These are phyloP conservation scores for Ustilago cynodontis DNA, from an alignment of 1,284 basidiomycete genomes.

Conservation along the genomic window DNA sequence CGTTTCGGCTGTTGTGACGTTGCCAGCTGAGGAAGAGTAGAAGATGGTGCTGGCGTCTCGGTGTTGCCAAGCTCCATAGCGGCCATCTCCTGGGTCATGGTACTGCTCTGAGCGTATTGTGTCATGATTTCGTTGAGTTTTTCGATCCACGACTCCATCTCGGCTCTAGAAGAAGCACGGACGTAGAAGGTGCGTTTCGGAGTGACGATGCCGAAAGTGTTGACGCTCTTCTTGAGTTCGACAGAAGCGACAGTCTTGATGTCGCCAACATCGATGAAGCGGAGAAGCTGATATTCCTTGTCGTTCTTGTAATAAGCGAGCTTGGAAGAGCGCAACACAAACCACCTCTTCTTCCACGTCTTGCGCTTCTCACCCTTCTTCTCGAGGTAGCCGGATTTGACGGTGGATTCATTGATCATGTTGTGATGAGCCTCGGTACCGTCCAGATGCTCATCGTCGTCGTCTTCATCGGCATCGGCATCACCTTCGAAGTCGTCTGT, in stretches of 20 bases:
- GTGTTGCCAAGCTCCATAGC: slow-evolving; percentile 43
- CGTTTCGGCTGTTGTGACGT: slow-evolving; percentile 22
- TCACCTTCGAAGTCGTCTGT: slow-evolving; percentile 49
- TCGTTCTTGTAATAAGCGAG: slow-evolving; percentile 97
- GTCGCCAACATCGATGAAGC: slow-evolving; percentile 86
- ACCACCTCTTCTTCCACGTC: slow-evolving; percentile 99
- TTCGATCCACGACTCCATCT: slow-evolving; percentile 86
- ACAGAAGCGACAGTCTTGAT: slow-evolving; percentile 92
- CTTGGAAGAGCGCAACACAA: slow-evolving; percentile 89
- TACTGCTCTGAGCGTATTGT: slow-evolving; percentile 68
- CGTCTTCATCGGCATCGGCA: slow-evolving; percentile 75
- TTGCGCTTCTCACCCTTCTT: slow-evolving; percentile 97
- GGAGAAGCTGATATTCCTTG: slow-evolving; percentile 78
- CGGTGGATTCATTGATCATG: slow-evolving; percentile 77
- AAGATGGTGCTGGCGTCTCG: slow-evolving; percentile 36
- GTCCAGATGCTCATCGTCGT: slow-evolving; percentile 80
- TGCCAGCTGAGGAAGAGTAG: slow-evolving; percentile 24
- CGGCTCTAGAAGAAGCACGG: slow-evolving; percentile 79
- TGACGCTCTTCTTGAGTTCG: slow-evolving; percentile 86
- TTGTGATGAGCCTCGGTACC: slow-evolving; percentile 70
- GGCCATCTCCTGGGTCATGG: slow-evolving; percentile 60
- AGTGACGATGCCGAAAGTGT: slow-evolving; percentile 93
- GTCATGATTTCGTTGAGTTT: slow-evolving; percentile 83
- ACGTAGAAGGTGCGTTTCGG: slow-evolving; percentile 93
- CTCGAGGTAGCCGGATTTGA: slow-evolving; percentile 91